These are phyloP conservation scores for Globisporangium recalcitrans DNA, from an alignment of 352 stramenopile species.

Conservation along the genomic window DNA sequence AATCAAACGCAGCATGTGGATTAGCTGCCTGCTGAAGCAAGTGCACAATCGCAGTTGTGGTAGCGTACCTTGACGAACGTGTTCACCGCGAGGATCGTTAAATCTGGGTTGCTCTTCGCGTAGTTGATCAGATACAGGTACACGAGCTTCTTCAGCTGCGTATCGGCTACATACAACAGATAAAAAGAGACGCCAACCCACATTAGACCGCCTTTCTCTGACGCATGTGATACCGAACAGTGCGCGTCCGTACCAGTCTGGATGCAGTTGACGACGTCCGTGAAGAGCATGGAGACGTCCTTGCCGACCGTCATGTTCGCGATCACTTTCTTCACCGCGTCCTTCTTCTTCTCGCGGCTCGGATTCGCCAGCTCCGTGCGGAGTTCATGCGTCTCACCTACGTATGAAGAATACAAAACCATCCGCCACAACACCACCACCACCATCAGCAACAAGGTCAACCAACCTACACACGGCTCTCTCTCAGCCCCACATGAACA, in stretches of 20 bases:
- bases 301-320: constrained; percentile 99
- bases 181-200: background rate
- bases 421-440: background rate
- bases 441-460: background rate
- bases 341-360: constrained; percentile 97
- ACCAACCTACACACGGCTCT: background rate
- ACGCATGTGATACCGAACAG: no score
- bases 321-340: constrained; percentile 99
- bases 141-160: constrained; percentile 99
- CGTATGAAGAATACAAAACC: background rate
- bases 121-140: constrained; percentile 99
- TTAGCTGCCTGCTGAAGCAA: background rate
- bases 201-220: background rate
- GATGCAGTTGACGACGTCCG: constrained; percentile 99
- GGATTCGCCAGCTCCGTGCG: constrained; percentile 96
- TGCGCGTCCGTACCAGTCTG: constrained; percentile 94
- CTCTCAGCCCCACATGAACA: background rate
- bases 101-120: constrained; percentile 98
- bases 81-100: constrained; percentile 99
- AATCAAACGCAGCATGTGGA: background rate
- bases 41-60: background rate
- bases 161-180: constrained; percentile 70
- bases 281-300: constrained; percentile 99
- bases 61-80: constrained; percentile 91
- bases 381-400: constrained; percentile 96